Evolutionary conservation across 202 grass and related monocot genomes (phyloP), one percentile per base, ranked within the genome.

Genomic region (Saccharum hybrid): DNA sequence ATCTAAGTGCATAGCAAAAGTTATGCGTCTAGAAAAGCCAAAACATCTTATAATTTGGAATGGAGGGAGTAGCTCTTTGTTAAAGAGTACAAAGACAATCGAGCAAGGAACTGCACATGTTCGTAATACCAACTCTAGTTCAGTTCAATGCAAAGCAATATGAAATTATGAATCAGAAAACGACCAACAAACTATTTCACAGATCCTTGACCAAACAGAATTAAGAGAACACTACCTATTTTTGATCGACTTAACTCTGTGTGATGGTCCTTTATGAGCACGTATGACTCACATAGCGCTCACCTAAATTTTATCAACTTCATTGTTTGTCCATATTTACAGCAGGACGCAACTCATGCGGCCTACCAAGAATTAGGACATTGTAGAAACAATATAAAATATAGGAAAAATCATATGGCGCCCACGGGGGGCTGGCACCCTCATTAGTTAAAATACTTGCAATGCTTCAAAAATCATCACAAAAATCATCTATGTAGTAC

Each of bases 281-380:
- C 39, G 34, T 75, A 75, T 6, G 4, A 84, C 71, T 89, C 9
- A 38, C 26, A 16, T 45, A 26, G 26, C 36, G 65, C 54, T 76
- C 87, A 77, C 8, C 13, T 81, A 70, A 59, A 30, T 70, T 19
- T 9, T 36, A 81, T 13, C 65, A 70, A 59, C 56, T 36, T 71
- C 15, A 84, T 13, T 89, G 14, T 85, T 4, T 81, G 82, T 77
- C 82, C 87, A 89, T 77, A 81, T 89, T 89, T 89, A 90, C 79
- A 86, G 79, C 15, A 90, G 22, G 39, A 74, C 0, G 16, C 78
- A 78, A 82, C 83, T 86, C 73, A 86, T 61, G 66, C 16, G 4
- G 72, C 72, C 83, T 82, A 61, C 83, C 88, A 89, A 82, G 88
- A 89, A 89, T 89, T 82, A 89, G 78, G 82, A 76, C 77, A 81